phyloP scores from a whole-genome alignment of 495 filamentous ascomycete species.

The Xylaria intraflava region DNA sequence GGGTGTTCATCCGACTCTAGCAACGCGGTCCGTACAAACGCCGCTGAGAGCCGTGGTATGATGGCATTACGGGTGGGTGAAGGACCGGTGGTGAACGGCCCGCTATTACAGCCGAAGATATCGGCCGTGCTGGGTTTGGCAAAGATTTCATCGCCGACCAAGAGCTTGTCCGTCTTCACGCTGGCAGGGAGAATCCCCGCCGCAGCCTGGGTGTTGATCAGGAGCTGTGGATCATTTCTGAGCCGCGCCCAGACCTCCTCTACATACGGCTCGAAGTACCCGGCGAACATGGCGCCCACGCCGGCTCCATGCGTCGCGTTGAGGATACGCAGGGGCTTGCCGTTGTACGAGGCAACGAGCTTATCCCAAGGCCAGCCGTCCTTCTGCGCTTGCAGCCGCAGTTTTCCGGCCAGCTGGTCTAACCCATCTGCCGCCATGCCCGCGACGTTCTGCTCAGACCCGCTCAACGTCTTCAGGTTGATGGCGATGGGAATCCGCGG shows the following conservation, averaged over 20 bases:
- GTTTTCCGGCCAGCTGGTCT: slow-evolving; percentile 45
- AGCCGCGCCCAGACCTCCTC: slow-evolving; percentile 57
- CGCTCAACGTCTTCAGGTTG: slow-evolving; percentile 47
- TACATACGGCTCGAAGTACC: slow-evolving; percentile 61
- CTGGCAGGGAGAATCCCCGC: slow-evolving; percentile 23
- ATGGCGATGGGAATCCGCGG: slow-evolving; percentile 58
- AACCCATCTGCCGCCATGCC: slow-evolving; percentile 57
- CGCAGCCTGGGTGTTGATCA: slow-evolving; percentile 38
- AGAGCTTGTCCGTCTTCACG: slow-evolving; percentile 19
- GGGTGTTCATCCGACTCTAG: slow-evolving; percentile 46
- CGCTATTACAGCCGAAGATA: slow-evolving; percentile 66
- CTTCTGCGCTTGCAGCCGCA: slow-evolving; percentile 46
- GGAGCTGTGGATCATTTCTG: slow-evolving; percentile 15
- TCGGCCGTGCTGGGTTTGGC: slow-evolving; percentile 53
- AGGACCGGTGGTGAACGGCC: slow-evolving; percentile 55
- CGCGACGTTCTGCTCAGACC: slow-evolving; percentile 49
- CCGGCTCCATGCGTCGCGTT: slow-evolving; percentile 60
- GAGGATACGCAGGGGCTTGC: slow-evolving; percentile 46
- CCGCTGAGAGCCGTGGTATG: slow-evolving; percentile 58
- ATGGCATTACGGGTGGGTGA: slow-evolving; percentile 55
- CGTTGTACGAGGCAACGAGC: slow-evolving; percentile 51
- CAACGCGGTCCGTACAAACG: slow-evolving; percentile 61
- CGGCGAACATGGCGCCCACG: slow-evolving; percentile 51
- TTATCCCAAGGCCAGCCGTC: slow-evolving; percentile 62
- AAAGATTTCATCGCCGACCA: slow-evolving; percentile 47